Conservation (phyloP, 345 rosid species). For the Xanthoceras sorbifolium region DNA sequence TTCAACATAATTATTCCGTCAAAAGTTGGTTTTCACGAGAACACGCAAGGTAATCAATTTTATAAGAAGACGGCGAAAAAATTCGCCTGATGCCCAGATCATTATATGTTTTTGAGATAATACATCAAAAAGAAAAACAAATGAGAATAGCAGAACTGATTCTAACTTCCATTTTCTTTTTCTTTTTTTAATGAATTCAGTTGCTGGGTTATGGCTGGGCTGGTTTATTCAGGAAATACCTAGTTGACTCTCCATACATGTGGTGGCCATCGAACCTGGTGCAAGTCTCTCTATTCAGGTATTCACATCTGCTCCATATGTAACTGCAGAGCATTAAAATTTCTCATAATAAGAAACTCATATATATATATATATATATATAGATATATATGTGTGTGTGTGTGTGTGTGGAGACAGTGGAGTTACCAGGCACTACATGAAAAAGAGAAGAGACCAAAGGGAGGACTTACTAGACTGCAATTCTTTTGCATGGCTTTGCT, state of each 20-base stretch:
- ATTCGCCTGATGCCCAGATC: too few species aligned
- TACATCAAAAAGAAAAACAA: too few species aligned
- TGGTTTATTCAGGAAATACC: slow-evolving; percentile 49
- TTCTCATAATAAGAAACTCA: neutral
- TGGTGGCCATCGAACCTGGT: slow-evolving; percentile 65
- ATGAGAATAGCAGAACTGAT: too few species aligned
- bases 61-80: too few species aligned
- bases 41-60: too few species aligned
- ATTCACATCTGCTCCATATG: too few species aligned
- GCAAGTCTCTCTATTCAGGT: slow-evolving; percentile 51
- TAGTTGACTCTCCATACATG: slow-evolving; percentile 60
- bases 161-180: neutral
- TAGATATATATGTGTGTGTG: too few species aligned
- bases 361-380: too few species aligned
- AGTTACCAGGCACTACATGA: slow-evolving; percentile 58
- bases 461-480: slow-evolving; percentile 42
- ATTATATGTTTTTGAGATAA: too few species aligned
- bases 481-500: slow-evolving; percentile 40
- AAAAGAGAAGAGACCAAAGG: slow-evolving; percentile 34
- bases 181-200: slow-evolving; percentile 26
- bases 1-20: too few species aligned
- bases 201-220: slow-evolving; percentile 64
- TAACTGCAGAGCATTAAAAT: neutral
- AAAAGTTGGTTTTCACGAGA: too few species aligned
- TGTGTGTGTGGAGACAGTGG: too few species aligned